Conservation (phyloP, 345 rosid genomes). For the Bretschneidera sinensis region DNA sequence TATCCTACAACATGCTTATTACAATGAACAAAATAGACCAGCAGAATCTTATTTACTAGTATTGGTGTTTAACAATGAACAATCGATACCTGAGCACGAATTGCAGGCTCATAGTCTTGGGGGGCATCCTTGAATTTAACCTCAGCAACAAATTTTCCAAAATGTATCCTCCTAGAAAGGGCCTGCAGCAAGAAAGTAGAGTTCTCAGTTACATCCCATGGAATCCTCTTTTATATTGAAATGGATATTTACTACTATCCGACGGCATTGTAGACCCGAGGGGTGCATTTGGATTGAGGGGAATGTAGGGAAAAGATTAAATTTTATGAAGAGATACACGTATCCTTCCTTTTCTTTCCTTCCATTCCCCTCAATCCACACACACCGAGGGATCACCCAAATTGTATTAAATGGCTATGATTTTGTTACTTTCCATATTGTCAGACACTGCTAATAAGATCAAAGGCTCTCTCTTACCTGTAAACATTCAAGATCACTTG, state of each 20-base stretch:
- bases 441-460: not conserved
- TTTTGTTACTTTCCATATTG: not conserved
- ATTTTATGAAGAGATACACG: no score
- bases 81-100: conserved; percentile 58
- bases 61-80: no score
- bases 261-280: no score
- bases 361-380: no score
- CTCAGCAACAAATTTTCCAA: conserved; percentile 86
- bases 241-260: no score
- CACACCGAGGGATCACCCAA: not conserved
- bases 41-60: no score
- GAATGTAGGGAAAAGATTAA: no score
- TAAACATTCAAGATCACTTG: conserved; percentile 63
- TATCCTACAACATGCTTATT: not conserved
- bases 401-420: not conserved
- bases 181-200: conserved; percentile 39
- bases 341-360: no score
- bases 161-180: conserved; percentile 82
- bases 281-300: no score
- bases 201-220: not conserved
- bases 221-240: no score
- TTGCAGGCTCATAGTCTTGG: conserved; percentile 60
- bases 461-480: conserved; percentile 46
- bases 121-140: conserved; percentile 69
- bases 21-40: no score